These are phyloP conservation scores for Hemisphaericaspora nanyangensis DNA, from an alignment of 805 yeast genomes.

Conservation along the genomic window DNA sequence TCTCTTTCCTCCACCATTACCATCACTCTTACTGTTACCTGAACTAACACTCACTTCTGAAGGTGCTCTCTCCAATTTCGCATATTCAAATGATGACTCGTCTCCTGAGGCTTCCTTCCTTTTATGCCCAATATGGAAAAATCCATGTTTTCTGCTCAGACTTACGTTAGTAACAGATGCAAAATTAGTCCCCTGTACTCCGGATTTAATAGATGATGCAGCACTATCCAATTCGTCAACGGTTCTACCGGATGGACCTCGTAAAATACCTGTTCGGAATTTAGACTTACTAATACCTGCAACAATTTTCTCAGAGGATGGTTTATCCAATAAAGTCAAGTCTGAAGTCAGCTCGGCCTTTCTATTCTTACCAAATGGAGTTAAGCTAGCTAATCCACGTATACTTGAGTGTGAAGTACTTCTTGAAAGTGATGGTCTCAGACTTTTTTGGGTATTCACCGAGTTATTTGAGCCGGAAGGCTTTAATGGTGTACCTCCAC, in stretches of 20 bases:
- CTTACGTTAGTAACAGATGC: constrained; percentile 5
- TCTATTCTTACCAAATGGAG: constrained; percentile 27
- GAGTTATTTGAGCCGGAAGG: constrained; percentile 5
- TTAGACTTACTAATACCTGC: constrained; percentile 3
- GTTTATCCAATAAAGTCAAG: constrained; percentile 9
- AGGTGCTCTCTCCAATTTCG: constrained; percentile 10
- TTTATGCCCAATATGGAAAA: constrained; percentile 16
- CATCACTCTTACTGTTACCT: constrained; percentile 14
- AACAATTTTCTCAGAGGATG: constrained; percentile 5
- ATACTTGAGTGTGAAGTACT: constrained; percentile 13
- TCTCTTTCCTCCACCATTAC: constrained; percentile 9
- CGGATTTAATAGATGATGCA: constrained; percentile 6
- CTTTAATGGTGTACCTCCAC: neutral
- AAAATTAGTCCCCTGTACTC: neutral
- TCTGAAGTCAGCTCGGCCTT: constrained; percentile 4
- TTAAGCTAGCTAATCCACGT: constrained; percentile 22
- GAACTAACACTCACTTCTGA: constrained; percentile 19
- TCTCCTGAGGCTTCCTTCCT: constrained; percentile 8
- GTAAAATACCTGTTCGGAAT: constrained; percentile 4
- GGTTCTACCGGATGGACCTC: constrained; percentile 5
- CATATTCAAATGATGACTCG: constrained; percentile 8
- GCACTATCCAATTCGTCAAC: constrained; percentile 7
- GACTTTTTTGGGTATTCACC: constrained; percentile 8
- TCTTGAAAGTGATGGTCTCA: constrained; percentile 5
- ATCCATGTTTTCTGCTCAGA: constrained; percentile 13